Base-by-base conservation (phyloP, 129 eudicot genomes). In the Centrapalus pauciflorus region DNA sequence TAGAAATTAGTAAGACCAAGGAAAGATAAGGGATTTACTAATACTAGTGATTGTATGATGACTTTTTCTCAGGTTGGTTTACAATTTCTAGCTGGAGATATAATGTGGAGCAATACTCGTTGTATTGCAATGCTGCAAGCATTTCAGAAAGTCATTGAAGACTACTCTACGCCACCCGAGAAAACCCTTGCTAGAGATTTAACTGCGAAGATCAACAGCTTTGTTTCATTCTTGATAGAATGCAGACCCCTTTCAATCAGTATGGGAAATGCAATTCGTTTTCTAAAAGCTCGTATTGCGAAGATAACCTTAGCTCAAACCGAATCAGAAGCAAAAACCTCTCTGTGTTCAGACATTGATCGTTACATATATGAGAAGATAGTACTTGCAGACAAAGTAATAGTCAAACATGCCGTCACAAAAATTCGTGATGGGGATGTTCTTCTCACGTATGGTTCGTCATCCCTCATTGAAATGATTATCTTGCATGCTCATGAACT, bases 261-360 rank as follows among this genome's bases (percentile, higher is more conserved):
- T 71, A 92, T 92, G 98, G 98, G 98, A 50, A 92, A 92, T 54
- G 96, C 98, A 37, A 92, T 88, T 29, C 75, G 91, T 72, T 83
- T 79, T 62, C 79, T 92, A 32, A 92, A 92, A 77, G 72, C 89
- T 49, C 89, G 81, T 28, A 76, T 85, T 55, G 55, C 91, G 24
- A 78, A 83, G 28, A 70, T 92, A 43, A 59, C 91, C 17, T 35
- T 73, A 34, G 55, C 75, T 54, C 81, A 88, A 14, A 61, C 95
- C 34, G 96, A 88, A 37, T 48, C 83, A 16, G 96, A 92, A 65
- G 94, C 98, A 32, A 92, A 85, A 73, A 66, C 84, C 35, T 72
- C 76, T 19, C 54, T 92, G 1, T 66, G 76, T 43, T 72, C 87
- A 32, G 85, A 83, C 23, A 92, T 92, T 40, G 82, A 92, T 40